Evolutionary conservation across 148 eudicot species (phyloP).

Genomic region (Simmondsia chinensis): DNA sequence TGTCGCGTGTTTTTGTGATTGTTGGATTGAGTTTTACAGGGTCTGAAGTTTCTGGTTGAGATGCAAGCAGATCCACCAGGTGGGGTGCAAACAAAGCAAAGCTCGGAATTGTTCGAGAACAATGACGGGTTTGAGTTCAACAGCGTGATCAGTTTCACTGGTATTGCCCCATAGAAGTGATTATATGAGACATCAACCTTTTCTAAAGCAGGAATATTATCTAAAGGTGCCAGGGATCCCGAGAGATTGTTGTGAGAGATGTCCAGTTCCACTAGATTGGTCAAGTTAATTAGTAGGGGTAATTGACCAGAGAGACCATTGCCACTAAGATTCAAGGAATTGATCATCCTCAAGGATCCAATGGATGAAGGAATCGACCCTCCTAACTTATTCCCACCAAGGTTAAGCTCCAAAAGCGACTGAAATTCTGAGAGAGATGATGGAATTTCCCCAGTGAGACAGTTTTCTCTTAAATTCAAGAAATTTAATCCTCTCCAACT

Average conservation of each 20-base stretch:
- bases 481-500: conserved; percentile 27
- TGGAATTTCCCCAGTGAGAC: conserved; percentile 52
- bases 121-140: conserved; percentile 38
- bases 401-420: conserved; percentile 36
- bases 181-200: conserved; percentile 50
- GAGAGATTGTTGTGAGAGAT: conserved; percentile 49
- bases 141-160: conserved; percentile 26
- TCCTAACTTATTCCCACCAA: conserved; percentile 51
- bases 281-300: conserved; percentile 30
- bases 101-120: conserved; percentile 44
- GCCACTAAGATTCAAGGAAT: conserved; percentile 42
- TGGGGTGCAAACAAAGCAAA: conserved; percentile 36
- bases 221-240: conserved; percentile 39
- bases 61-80: conserved; percentile 17
- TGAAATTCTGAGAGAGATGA: conserved; percentile 30
- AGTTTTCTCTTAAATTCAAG: conserved; percentile 49
- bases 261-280: conserved; percentile 42
- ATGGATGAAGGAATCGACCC: conserved; percentile 51
- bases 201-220: conserved; percentile 21
- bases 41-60: conserved; percentile 17
- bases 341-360: conserved; percentile 26
- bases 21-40: conserved; percentile 20
- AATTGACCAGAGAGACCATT: conserved; percentile 46
- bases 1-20: conserved; percentile 13
- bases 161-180: conserved; percentile 54